These are phyloP conservation scores for Xylaria sp. DNA, from an alignment of 2,329 filamentous ascomycete species.

Conservation along the genomic window DNA sequence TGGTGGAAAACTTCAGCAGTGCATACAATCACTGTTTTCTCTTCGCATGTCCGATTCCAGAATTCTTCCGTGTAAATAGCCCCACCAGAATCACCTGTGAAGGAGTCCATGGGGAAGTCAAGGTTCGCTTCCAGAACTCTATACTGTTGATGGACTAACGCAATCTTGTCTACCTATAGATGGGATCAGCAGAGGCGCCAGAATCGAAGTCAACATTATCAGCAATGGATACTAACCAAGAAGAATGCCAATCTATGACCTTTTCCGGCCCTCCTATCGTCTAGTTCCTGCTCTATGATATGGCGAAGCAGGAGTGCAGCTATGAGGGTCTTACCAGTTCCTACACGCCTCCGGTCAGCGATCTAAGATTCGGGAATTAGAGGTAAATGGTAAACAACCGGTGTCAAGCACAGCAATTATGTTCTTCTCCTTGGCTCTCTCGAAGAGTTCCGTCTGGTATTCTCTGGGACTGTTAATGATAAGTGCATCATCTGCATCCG, in stretches of 20 bases:
- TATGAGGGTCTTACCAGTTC: conserved; percentile 96
- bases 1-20: conserved; percentile 88
- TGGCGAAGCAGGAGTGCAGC: conserved; percentile 85
- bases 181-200: conserved; percentile 23
- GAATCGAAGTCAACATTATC: not conserved
- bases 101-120: conserved; percentile 76
- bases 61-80: conserved; percentile 55
- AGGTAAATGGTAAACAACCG: conserved; percentile 57
- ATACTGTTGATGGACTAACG: conserved; percentile 89
- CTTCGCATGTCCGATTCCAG: conserved; percentile 64
- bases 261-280: conserved; percentile 70
- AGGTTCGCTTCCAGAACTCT: conserved; percentile 85
- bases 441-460: conserved; percentile 92
- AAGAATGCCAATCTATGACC: conserved; percentile 81
- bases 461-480: conserved; percentile 85
- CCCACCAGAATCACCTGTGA: conserved; percentile 77
- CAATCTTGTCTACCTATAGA: conserved; percentile 80
- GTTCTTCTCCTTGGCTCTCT: conserved; percentile 85
- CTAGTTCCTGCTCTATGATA: conserved; percentile 80
- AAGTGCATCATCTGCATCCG: conserved; percentile 54
- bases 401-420: conserved; percentile 94
- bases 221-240: conserved; percentile 63
- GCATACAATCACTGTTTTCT: conserved; percentile 89
- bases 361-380: not conserved
- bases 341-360: conserved; percentile 54